Base-by-base conservation (phyloP, 2,329 filamentous ascomycete species). In the Xylariales sp. region DNA sequence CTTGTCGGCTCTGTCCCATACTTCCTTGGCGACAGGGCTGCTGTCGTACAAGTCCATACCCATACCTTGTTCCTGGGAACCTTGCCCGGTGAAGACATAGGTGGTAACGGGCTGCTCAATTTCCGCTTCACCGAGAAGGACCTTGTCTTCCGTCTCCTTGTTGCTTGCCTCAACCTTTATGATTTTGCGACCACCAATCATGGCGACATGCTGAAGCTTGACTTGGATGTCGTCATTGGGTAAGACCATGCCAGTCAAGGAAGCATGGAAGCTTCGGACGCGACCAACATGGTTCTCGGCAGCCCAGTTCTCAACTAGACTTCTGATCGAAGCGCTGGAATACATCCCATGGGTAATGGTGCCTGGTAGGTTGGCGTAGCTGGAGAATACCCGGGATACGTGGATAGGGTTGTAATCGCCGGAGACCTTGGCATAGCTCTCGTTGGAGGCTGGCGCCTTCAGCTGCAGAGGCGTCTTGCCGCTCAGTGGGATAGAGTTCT, bases 261-360 rank as follows among this genome's bases (percentile, higher is more conserved):
- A 91, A 48, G 90, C 93, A 59, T 96, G 89, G 80, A 96, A 98
- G 69, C 91, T 96, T 58, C 93, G 84, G 39, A 98, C 91, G 56
- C 93, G 91, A 32, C 93, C 91, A 55, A 97, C 84, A 61, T 98
- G 93, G 75, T 98, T 98, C 72, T 98, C 94, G 1, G 91, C 93
- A 39, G 94, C 93, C 93, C 93, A 98, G 0, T 89, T 98, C 74
- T 98, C 93, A 5, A 98, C 90, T 40, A 98, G 73, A 61, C 89
- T 95, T 57, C 94, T 85, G 20, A 98, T 93, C 27, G 93, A 88
- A 51, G 93, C 93, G 65, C 91, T 97, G 2, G 91, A 94, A 75
- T 97, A 98, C 93, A 98, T 98, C 61, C 93, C 93, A 62, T 98
- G 93, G 1, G 93, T 98, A 59, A 98, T 98, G 32, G 93, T 98